A percentile compares a stretch with the other conserved stretches of the same genome.
Evolutionary conservation across 139 green algal genomes (phyloP).

Genomic region (Trebouxia sp.): DNA sequence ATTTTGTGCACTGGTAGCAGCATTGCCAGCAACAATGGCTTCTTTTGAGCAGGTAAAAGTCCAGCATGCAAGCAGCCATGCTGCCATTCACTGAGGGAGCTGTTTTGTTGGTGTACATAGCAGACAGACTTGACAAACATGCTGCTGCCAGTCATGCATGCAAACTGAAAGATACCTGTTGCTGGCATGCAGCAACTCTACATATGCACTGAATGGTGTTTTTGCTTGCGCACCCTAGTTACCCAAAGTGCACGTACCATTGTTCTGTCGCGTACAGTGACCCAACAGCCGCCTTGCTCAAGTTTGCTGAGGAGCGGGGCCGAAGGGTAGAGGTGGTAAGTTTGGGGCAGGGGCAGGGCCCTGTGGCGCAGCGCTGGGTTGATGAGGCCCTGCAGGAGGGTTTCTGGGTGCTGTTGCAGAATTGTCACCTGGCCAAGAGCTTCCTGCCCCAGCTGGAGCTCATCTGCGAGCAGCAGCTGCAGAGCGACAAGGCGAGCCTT

Average conservation of each 20-base stretch:
- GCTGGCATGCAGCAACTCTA: too few species aligned
- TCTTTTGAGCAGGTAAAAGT: too few species aligned
- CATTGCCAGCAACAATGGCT: too few species aligned
- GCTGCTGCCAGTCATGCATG: too few species aligned
- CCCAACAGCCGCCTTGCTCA: slow-evolving; percentile 69
- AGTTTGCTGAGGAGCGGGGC: slow-evolving; percentile 72
- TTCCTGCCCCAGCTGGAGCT: slow-evolving; percentile 82
- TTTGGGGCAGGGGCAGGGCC: slow-evolving; percentile 84
- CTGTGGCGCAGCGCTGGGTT: slow-evolving; percentile 54
- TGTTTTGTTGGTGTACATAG: too few species aligned
- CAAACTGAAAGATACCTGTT: too few species aligned
- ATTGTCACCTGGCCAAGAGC: slow-evolving; percentile 67
- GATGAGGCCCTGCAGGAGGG: slow-evolving; percentile 53
- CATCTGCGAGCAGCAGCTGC: slow-evolving; percentile 72
- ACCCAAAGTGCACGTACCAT: not conserved
- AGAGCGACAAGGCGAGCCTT: slow-evolving; percentile 61
- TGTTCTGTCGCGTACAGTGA: slow-evolving; percentile 54
- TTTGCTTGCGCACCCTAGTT: too few species aligned
- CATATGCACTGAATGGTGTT: too few species aligned
- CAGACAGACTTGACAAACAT: too few species aligned
- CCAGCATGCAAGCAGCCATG: too few species aligned
- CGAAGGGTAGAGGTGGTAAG: slow-evolving; percentile 69
- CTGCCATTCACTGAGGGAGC: too few species aligned
- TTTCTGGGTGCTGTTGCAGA: slow-evolving; percentile 89
- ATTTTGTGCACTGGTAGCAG: too few species aligned